phyloP scores from a whole-genome alignment of 2,329 filamentous ascomycete species.

The Fusarium anguioides region DNA sequence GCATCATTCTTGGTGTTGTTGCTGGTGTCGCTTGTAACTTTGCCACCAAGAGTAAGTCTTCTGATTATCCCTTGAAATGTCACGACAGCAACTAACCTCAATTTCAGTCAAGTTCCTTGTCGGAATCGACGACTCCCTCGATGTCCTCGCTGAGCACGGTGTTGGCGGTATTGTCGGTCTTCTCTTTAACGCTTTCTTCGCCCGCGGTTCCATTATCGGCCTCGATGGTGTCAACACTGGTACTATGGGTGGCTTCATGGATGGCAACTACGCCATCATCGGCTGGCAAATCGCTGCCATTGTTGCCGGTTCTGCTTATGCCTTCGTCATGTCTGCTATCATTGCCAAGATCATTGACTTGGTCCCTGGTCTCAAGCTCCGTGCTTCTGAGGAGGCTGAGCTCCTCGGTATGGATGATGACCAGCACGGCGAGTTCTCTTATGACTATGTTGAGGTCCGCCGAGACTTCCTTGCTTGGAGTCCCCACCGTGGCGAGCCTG shows the following conservation, averaged over 20 bases:
- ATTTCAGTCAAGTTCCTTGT: conserved; percentile 68
- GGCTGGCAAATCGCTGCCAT: conserved; percentile 87
- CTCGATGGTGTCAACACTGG: conserved; percentile 82
- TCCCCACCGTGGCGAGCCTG: conserved; percentile 75
- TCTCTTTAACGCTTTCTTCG: conserved; percentile 80
- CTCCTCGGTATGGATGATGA: conserved; percentile 90
- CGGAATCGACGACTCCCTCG: conserved; percentile 76
- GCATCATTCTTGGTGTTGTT: conserved; percentile 72
- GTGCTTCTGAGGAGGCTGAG: conserved; percentile 83
- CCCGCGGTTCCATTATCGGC: conserved; percentile 75
- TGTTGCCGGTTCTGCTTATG: conserved; percentile 71
- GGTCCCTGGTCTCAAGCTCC: conserved; percentile 81
- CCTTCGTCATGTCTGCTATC: conserved; percentile 78
- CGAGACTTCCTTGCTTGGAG: conserved; percentile 91
- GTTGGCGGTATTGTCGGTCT: conserved; percentile 76
- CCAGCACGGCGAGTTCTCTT: conserved; percentile 89
- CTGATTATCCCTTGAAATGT: background rate
- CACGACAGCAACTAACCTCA: conserved; percentile 3
- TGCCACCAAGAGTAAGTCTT: conserved; percentile 65
- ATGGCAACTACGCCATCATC: conserved; percentile 78
- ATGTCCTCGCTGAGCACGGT: conserved; percentile 78
- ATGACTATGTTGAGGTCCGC: conserved; percentile 90
- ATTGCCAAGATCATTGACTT: conserved; percentile 81
- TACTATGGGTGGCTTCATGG: conserved; percentile 75
- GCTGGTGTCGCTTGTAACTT: conserved; percentile 76